Conservation (phyloP, 495 filamentous ascomycete genomes). For the Sporormia fimetaria region DNA sequence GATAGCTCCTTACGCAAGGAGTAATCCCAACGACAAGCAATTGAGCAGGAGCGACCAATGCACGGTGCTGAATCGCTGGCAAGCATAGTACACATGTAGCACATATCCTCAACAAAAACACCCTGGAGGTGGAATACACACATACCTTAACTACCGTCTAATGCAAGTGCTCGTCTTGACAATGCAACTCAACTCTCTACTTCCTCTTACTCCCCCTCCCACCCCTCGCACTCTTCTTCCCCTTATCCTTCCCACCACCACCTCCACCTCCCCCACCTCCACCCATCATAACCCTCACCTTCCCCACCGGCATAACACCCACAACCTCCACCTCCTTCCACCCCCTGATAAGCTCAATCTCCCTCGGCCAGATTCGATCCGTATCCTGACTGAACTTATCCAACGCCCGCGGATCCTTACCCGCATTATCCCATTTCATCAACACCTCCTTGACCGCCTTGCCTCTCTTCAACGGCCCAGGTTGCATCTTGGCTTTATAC, state of each 20-base stretch:
- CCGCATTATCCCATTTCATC: constrained; percentile 53
- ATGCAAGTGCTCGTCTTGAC: no score
- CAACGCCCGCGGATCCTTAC: constrained; percentile 38
- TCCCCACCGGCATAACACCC: constrained; percentile 72
- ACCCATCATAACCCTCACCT: constrained; percentile 66
- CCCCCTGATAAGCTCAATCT: constrained; percentile 68
- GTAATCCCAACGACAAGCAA: no score
- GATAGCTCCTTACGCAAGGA: no score
- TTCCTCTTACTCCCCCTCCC: constrained; percentile 35
- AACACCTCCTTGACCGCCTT: constrained; percentile 88
- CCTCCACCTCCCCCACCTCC: constrained; percentile 38
- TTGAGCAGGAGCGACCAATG: no score
- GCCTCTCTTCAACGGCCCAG: constrained; percentile 80
- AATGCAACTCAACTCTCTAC: no score
- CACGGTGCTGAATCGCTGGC: no score
- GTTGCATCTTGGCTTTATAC: constrained; percentile 88
- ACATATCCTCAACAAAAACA: no score
- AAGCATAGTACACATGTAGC: no score
- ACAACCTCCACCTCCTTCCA: constrained; percentile 74
- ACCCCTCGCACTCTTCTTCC: constrained; percentile 34
- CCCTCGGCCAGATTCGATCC: constrained; percentile 69
- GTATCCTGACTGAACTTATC: constrained; percentile 48
- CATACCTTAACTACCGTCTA: no score
- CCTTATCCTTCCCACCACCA: constrained; percentile 38
- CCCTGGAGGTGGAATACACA: no score